Evolutionary conservation across 495 filamentous ascomycete genomes (phyloP), one percentile per base, ranked within the genome.

Genomic region (Podospora pseudopauciseta): DNA sequence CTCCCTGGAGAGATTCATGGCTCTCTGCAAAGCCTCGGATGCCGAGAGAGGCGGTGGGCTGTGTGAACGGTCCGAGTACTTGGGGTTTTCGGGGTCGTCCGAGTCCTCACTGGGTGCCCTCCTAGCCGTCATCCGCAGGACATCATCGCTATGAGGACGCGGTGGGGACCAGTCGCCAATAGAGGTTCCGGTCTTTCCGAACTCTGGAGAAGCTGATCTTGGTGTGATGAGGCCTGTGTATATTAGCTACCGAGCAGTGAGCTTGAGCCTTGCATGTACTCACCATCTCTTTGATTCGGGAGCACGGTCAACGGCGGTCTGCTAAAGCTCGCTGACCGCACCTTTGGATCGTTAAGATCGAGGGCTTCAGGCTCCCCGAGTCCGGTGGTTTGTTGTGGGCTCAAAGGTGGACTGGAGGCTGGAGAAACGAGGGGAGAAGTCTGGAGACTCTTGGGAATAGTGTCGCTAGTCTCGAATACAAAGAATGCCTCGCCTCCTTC

Each of bases 401-500:
- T 78, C n/a, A 88, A 77, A 64, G 87, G 85, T 13, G 95, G 95
- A 71, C 93, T 97, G 13, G 87, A 84, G 28, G 88, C 90, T 13
- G 95, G 95, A 54, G 93, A 97, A 53, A 96, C 90, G 57, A 97
- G 80, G 28, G 95, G 96, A 15, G 94, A 97, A 7, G 95, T 99
- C 79, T 97, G 96, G 74, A 97, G 78, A 60, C 90, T 92, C 72
- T 88, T 90, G 23, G 95, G 95, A 64, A 99, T 94, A 65, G 86
- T 88, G 70, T 93, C 91, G 20, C 87, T 90, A 4, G 95, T 98
- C 79, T 97, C 94, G 75, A 99, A 98, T 53, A 99, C 91, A 76
- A 99, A 99, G 77, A 99, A 98, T 5, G 95, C 95, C 80, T 99
- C 96, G 44, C 95, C 95, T 7, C 91, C 96, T 76, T 99, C 95